Evolutionary conservation across 2,329 filamentous ascomycete genomes (phyloP), one percentile per base, ranked within the genome.

Genomic region (Trichophyton verrucosum): DNA sequence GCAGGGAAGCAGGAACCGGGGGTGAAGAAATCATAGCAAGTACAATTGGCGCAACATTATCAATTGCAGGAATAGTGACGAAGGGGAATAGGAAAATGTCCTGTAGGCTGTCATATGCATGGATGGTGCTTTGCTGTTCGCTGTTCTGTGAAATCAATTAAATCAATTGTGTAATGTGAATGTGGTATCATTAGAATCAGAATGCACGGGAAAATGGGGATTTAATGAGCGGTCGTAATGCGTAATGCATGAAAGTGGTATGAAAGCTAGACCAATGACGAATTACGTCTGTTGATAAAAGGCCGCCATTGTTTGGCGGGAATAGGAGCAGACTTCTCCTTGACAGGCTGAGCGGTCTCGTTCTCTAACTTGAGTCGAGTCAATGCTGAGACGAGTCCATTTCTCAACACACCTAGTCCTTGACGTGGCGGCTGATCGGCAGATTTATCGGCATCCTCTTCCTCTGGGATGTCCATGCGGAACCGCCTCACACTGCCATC

Each of bases 401-500:
- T 47, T 47, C 44, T 17, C 44, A 47, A 22, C n/a, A 47, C 44
- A 3, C 44, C 44, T 24, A 17, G n/a, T 5, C 9, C 20, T n/a
- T 22, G 44, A 20, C 44, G 17, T 11, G 9, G 5, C 7, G 17
- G 44, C 22, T 47, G n/a, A 20, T 47, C 44, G 9, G 9, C 44
- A 9, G 2, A 4, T 22, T 7, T 20, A 20, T 47, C 44, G 7
- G 17, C 9, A 1, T 24, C 44, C 2, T 47, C 44, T 24, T 47
- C 44, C 20, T 47, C 72, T 7, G 73, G 70, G 3, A 76, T 61
- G 66, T 76, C 74, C 73, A 78, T 74, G 17, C 76, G 68, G 62
- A 78, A 77, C 30, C 76, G 68, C n/a, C 76, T 68, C 8, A 77
- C 75, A 33, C 75, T 77, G 3, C 75, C 75, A 59, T 75, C 75